Conservation (phyloP, 2,329 filamentous ascomycete genomes). For the Orbilia ellipsospora region DNA sequence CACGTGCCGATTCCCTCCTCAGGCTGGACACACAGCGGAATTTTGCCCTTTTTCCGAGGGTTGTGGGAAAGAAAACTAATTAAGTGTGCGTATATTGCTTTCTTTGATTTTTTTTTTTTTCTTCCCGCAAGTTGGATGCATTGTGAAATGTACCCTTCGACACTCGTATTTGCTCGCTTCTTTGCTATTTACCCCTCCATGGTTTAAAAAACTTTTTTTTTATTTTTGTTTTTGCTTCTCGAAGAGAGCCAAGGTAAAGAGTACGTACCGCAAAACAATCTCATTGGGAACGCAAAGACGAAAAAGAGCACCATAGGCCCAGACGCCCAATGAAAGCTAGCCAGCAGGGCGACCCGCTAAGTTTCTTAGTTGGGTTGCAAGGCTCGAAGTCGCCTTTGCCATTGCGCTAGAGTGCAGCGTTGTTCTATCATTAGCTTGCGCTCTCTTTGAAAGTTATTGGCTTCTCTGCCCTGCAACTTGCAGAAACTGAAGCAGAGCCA, state of each 20-base stretch:
- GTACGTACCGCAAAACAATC: conserved; percentile 46
- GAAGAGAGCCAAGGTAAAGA: conserved; percentile 46
- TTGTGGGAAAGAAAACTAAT: conserved; percentile 37
- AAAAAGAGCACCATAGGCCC: conserved; percentile 26
- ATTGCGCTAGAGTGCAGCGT: conserved; percentile 53
- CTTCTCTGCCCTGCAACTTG: conserved; percentile 50
- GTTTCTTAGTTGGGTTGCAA: conserved; percentile 45
- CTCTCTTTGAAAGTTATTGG: conserved; percentile 51
- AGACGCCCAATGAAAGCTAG: conserved; percentile 52
- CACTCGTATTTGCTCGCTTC: conserved; percentile 37
- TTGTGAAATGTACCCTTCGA: conserved; percentile 25
- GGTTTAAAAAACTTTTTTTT: conserved; percentile 38
- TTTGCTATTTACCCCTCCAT: conserved; percentile 48
- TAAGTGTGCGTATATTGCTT: conserved; percentile 50
- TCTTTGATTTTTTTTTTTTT: conserved; percentile 32
- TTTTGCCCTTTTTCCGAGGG: conserved; percentile 27
- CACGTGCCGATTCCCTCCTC: conserved; percentile 42
- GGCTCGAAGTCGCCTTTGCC: conserved; percentile 50
- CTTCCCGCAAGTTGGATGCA: conserved; percentile 41
- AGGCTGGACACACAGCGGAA: conserved; percentile 26
- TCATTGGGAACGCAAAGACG: conserved; percentile 47
- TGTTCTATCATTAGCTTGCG: conserved; percentile 51
- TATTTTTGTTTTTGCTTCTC: conserved; percentile 31
- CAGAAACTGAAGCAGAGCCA: conserved; percentile 51
- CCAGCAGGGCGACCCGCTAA: conserved; percentile 54